These are phyloP conservation scores for Petunia secreta DNA, from an alignment of 257 asterid species.

Conservation along the genomic window DNA sequence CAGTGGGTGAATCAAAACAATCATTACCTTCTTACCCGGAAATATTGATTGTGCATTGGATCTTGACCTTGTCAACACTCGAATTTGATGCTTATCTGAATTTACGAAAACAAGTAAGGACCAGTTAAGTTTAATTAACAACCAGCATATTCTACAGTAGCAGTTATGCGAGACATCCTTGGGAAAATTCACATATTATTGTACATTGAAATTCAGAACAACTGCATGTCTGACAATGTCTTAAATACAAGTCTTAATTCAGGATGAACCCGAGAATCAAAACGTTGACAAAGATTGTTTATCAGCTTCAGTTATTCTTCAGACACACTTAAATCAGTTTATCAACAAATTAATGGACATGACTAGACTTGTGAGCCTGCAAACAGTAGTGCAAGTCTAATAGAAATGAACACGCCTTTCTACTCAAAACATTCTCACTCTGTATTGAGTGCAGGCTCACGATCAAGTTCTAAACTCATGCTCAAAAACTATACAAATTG, in stretches of 20 bases:
- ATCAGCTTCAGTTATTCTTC: not conserved
- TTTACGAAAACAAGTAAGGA: slow-evolving; percentile 22
- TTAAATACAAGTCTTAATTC: not conserved
- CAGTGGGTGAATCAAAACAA: slow-evolving; percentile 32
- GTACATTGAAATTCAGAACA: not conserved
- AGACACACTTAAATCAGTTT: not conserved
- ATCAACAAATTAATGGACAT: not conserved
- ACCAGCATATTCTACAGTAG: not conserved
- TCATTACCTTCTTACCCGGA: slow-evolving; percentile 98
- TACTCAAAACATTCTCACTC: not conserved
- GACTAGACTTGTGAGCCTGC: not conserved
- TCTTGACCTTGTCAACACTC: slow-evolving; percentile 82
- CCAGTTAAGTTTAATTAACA: not conserved
- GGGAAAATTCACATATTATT: not conserved
- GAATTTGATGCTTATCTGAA: slow-evolving; percentile 76
- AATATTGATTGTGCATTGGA: slow-evolving; percentile 73
- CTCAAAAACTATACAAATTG: not conserved
- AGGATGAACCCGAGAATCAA: not conserved
- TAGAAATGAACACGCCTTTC: not conserved
- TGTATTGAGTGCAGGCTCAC: not conserved
- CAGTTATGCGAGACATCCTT: not conserved
- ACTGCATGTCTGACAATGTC: not conserved
- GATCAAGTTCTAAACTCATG: not conserved
- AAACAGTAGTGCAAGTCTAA: not conserved
- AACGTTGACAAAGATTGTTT: not conserved